These are phyloP conservation scores for Kluyveromyces wickerhamii DNA, from an alignment of 805 yeast species.

Conservation along the genomic window DNA sequence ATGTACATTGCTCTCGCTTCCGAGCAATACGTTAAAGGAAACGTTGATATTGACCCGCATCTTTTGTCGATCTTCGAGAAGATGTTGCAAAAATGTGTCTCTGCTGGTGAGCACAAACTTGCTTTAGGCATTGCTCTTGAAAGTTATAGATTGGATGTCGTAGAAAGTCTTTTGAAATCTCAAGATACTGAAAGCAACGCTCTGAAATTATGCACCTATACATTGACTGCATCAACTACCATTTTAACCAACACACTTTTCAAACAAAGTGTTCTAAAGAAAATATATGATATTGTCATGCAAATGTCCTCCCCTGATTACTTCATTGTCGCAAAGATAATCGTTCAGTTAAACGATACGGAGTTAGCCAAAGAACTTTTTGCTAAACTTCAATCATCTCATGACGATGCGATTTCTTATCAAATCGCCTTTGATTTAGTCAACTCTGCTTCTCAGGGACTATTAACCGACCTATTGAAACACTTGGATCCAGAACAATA, in stretches of 20 bases:
- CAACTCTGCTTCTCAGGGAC: conserved; percentile 82
- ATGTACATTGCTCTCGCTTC: conserved; percentile 65
- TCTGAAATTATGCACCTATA: conserved; percentile 56
- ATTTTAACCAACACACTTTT: conserved; percentile 59
- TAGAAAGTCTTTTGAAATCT: conserved; percentile 46
- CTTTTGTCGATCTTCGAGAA: conserved; percentile 68
- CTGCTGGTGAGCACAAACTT: conserved; percentile 60
- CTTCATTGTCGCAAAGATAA: conserved; percentile 74
- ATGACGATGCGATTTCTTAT: conserved; percentile 58
- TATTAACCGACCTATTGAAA: conserved; percentile 51
- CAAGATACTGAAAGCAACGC: conserved; percentile 45
- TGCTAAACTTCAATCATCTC: conserved; percentile 38
- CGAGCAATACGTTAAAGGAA: conserved; percentile 32
- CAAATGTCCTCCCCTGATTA: conserved; percentile 63
- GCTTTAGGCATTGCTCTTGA: conserved; percentile 91
- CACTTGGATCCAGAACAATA: conserved; percentile 29
- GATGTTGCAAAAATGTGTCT: conserved; percentile 77
- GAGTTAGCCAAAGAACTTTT: conserved; percentile 63
- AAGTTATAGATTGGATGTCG: conserved; percentile 76
- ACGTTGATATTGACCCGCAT: conserved; percentile 45
- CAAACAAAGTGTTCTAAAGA: conserved; percentile 54
- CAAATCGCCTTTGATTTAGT: conserved; percentile 96
- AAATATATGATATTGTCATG: conserved; percentile 54
- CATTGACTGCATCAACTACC: conserved; percentile 62
- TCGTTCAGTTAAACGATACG: conserved; percentile 79